A percentile compares a stretch with the other conserved stretches of the same genome.
These are phyloP conservation scores for Capsella bursapastoris DNA, from an alignment of 345 rosid genomes.

Conservation along the genomic window DNA sequence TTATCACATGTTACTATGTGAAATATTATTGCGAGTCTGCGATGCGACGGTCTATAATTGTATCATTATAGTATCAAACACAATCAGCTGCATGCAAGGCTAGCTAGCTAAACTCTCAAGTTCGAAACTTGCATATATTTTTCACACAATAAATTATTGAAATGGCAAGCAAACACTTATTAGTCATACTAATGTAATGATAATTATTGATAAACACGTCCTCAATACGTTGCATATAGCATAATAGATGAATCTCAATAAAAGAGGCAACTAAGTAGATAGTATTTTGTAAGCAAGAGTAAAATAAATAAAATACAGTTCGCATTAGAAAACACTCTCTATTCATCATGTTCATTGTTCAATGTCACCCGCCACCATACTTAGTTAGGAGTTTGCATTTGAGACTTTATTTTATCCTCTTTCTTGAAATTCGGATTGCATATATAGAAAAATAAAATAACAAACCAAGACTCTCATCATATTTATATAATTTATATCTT, in stretches of 20 bases:
- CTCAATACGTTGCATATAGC: background rate
- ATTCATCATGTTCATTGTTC: background rate
- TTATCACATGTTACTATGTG: conserved; percentile 16
- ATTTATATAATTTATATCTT: background rate
- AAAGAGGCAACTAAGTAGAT: background rate
- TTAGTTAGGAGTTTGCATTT: background rate
- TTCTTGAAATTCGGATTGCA: background rate
- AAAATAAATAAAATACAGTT: background rate
- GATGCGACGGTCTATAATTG: background rate
- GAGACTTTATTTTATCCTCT: background rate
- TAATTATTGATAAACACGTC: background rate
- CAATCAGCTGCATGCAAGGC: background rate
- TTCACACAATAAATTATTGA: background rate
- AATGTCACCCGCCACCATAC: conserved; percentile 10
- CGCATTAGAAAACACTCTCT: background rate
- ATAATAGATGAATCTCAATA: background rate
- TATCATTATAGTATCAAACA: background rate
- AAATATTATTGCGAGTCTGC: background rate
- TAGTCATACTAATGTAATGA: background rate
- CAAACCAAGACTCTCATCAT: background rate
- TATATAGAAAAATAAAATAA: background rate
- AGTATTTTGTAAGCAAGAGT: background rate
- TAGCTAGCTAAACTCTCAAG: background rate
- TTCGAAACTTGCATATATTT: background rate
- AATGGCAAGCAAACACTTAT: background rate